Evolutionary conservation across 768 basidiomycete genomes (phyloP).

Genomic region (Tricholoma furcatifolium): DNA sequence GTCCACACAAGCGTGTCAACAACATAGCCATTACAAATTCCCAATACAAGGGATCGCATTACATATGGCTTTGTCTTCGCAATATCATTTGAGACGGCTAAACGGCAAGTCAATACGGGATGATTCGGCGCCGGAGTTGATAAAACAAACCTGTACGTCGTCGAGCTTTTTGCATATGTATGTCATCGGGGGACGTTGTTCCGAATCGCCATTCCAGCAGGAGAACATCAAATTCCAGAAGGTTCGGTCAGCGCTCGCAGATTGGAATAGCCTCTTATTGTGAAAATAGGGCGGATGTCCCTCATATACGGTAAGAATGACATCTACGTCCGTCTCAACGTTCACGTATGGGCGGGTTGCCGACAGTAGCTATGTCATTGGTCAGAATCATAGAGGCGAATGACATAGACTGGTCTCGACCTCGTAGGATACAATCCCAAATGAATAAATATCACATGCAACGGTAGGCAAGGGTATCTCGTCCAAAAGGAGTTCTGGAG

Average conservation of each 20-base stretch:
- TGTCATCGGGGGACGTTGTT: neutral
- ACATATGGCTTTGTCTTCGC: no score
- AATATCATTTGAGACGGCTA: no score
- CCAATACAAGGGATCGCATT: no score
- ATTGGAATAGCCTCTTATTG: neutral
- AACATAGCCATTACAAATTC: no score
- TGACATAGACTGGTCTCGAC: neutral
- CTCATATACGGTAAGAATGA: slow-evolving; percentile 3
- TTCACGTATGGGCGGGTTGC: neutral
- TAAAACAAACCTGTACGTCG: neutral
- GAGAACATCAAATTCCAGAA: neutral
- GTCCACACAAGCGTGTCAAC: no score
- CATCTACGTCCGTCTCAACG: neutral
- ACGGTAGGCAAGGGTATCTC: neutral
- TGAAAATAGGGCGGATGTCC: neutral
- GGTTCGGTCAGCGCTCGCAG: neutral
- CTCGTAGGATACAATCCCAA: neutral
- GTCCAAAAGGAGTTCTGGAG: slow-evolving; percentile 4
- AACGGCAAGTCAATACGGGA: no score
- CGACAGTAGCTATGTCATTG: neutral
- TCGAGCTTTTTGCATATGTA: neutral
- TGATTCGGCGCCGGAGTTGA: no score
- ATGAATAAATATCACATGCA: slow-evolving; percentile 4
- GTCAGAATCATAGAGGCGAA: neutral
- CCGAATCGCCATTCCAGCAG: neutral